A percentile compares a stretch with the other conserved stretches of the same genome.
These are phyloP conservation scores for Lonicera japonica DNA, from an alignment of 129 eudicot genomes.

Conservation along the genomic window DNA sequence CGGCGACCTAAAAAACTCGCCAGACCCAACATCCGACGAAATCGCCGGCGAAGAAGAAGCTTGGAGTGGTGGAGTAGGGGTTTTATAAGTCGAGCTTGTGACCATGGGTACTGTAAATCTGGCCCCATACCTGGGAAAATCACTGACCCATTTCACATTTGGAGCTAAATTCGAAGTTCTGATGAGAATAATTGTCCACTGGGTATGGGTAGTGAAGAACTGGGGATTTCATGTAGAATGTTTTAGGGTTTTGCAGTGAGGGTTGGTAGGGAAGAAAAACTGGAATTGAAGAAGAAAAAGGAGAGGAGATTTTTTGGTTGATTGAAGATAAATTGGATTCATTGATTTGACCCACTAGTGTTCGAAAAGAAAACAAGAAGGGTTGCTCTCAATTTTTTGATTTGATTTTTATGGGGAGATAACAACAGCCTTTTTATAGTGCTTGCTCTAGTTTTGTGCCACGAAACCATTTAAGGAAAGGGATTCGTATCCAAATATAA, in stretches of 20 bases:
- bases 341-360: not conserved
- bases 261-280: not conserved
- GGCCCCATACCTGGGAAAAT: conserved; percentile 20
- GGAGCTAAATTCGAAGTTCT: conserved; percentile 22
- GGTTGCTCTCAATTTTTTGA: not conserved
- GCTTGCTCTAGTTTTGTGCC: conserved; percentile 3
- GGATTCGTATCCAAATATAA: too few relatives aligned
- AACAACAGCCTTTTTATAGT: conserved; percentile 1
- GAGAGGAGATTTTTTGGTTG: too few relatives aligned
- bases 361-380: not conserved
- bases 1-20: conserved; percentile 19
- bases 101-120: conserved; percentile 27
- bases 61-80: conserved; percentile 10
- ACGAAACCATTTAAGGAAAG: too few relatives aligned
- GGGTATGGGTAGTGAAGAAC: conserved; percentile 30
- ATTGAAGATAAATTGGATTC: too few relatives aligned
- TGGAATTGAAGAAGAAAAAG: not conserved
- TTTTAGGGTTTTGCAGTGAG: too few relatives aligned
- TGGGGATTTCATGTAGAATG: conserved; percentile 28
- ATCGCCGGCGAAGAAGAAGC: conserved; percentile 24
- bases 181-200: conserved; percentile 15
- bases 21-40: conserved; percentile 12
- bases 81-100: conserved; percentile 25
- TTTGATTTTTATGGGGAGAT: not conserved
- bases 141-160: conserved; percentile 24